Evolutionary conservation across 345 rosid species (phyloP), one percentile per base, ranked within the genome.

Genomic region (Mercurialis annua): DNA sequence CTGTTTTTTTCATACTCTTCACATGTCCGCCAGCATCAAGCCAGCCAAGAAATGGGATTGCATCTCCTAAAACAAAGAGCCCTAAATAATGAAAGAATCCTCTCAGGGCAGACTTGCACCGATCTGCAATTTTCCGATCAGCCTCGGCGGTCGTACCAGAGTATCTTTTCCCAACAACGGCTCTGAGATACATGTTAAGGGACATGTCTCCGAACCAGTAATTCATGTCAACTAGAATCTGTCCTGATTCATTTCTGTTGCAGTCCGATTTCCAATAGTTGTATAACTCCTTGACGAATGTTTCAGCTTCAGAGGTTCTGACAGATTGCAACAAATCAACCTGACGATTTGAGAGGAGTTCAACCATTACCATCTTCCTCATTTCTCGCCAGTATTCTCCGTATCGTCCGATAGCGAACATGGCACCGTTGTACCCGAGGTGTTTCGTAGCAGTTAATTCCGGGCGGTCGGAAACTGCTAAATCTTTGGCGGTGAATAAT

Each of bases 101-200:
- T 26, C 65, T 59, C 33, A 78, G 10, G 27, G 42, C 72, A 57
- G 46, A 59, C 44, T 36, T 56, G 60, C 59, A 63, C 34, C 68
- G 57, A 18, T 71, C 44, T 1, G 67, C 76, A 69, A 69, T 65
- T 2, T 48, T 60, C 68, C 71, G 56, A 14, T 59, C 74, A 17
- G 36, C n/a, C n/a, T 26, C 47, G 12, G n/a, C 23, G 6, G 24
- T 65, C 8, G 62, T 63, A 5, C 69, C 81, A 6, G 38, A 27
- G 44, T 62, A 71, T 26, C 77, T 65, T 70, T 68, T 83, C 14
- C 84, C 80, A 0, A 77, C 84, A 26, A 80, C 59, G 68, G 76
- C 62, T 52, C 72, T 71, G 2, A 76, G 24, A 21, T 62, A 55
- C 49, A 80, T 63, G 27, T 80, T 80, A 33, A 71, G 33, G 10